Conservation (phyloP, 768 basidiomycete genomes). For the Russula sp. region DNA sequence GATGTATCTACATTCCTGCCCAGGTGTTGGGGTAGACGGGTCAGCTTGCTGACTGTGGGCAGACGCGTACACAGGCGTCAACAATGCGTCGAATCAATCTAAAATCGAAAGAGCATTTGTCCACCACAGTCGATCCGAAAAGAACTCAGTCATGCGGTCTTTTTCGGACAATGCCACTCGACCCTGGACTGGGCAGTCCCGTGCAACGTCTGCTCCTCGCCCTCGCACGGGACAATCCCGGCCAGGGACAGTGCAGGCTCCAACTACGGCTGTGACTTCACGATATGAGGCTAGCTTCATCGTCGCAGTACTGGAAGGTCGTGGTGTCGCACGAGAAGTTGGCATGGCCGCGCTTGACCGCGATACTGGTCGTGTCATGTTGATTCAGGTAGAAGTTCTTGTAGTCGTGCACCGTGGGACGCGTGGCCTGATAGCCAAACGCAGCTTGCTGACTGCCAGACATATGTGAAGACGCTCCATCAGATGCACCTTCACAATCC, state of each 20-base stretch:
- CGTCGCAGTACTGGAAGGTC: slow-evolving; percentile 67
- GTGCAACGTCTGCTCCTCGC: slow-evolving; percentile 30
- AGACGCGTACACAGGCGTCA: slow-evolving; percentile 2
- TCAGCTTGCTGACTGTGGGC: not conserved
- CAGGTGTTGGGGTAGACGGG: not conserved
- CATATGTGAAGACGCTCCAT: slow-evolving; percentile 83
- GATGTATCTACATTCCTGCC: not conserved
- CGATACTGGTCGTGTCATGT: slow-evolving; percentile 65
- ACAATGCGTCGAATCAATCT: not conserved
- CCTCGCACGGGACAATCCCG: slow-evolving; percentile 40
- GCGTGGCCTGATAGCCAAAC: slow-evolving; percentile 1
- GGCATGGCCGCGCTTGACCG: slow-evolving; percentile 84
- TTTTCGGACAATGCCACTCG: slow-evolving; percentile 33
- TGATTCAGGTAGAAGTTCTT: slow-evolving; percentile 60
- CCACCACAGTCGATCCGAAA: not conserved
- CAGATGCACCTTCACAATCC: slow-evolving; percentile 79
- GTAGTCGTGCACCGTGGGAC: slow-evolving; percentile 3
- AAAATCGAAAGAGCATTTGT: slow-evolving; percentile 1
- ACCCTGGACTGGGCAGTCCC: slow-evolving; percentile 52
- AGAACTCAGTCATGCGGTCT: slow-evolving; percentile 20
- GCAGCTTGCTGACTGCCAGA: slow-evolving; percentile 80
- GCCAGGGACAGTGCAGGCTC: slow-evolving; percentile 47
- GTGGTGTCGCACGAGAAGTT: slow-evolving; percentile 75
- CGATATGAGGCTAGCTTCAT: slow-evolving; percentile 56
- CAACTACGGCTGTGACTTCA: slow-evolving; percentile 57